Conservation (phyloP, 257 asterid genomes). For the Craterostigma plantagineum region DNA sequence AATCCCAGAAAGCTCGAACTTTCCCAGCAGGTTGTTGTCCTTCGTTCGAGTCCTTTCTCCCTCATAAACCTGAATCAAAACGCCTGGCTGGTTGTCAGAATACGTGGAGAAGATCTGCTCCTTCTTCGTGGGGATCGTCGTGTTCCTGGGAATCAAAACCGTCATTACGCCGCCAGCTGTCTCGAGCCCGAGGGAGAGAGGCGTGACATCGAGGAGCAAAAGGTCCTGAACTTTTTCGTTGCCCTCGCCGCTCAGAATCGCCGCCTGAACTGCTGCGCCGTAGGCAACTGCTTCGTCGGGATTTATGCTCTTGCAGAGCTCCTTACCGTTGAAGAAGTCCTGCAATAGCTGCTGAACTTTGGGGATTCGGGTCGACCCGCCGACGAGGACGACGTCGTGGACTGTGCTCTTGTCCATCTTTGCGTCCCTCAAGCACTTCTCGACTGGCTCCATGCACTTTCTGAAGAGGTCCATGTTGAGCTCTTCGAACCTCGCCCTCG, state of each 20-base stretch:
- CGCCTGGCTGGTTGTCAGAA: constrained; percentile 45
- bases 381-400: constrained; percentile 50
- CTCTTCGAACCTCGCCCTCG: constrained; percentile 14
- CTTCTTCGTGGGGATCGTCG: no score
- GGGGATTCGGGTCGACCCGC: constrained; percentile 30
- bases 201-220: constrained; percentile 38
- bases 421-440: constrained; percentile 75
- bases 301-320: constrained; percentile 54
- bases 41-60: constrained; percentile 44
- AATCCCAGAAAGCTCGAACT: constrained; percentile 39
- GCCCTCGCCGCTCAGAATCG: constrained; percentile 47
- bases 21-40: constrained; percentile 43
- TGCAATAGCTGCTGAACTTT: constrained; percentile 32
- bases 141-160: no score
- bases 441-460: constrained; percentile 78
- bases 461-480: constrained; percentile 66
- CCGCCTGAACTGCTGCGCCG: constrained; percentile 60
- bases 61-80: constrained; percentile 39
- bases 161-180: constrained; percentile 57
- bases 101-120: constrained; percentile 23
- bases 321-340: constrained; percentile 48
- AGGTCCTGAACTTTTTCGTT: constrained; percentile 52
- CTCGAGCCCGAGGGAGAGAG: constrained; percentile 38
- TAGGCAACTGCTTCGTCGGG: constrained; percentile 67
- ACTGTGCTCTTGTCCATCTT: constrained; percentile 73